These are phyloP conservation scores for Lentinula guzmanii DNA, from an alignment of 768 basidiomycete genomes.

Conservation along the genomic window DNA sequence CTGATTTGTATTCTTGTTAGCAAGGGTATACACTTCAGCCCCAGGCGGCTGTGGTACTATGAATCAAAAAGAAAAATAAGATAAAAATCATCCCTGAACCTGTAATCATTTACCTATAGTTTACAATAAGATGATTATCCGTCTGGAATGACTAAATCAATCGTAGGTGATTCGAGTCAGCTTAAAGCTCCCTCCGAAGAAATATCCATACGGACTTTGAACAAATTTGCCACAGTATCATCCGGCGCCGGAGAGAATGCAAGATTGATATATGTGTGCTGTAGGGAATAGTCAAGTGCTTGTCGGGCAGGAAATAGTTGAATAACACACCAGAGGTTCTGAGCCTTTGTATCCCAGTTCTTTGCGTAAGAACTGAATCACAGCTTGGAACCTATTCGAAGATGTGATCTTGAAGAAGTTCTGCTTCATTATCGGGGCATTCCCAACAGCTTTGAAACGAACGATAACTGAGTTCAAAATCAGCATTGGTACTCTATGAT, in stretches of 20 bases:
- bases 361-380: slow-evolving; percentile 87
- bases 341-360: slow-evolving; percentile 83
- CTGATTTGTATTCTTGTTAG: background rate
- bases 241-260: slow-evolving; percentile 82
- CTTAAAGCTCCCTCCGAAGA: background rate
- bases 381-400: slow-evolving; percentile 89
- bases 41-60: slow-evolving; percentile 62
- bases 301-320: background rate
- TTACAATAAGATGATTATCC: slow-evolving; percentile 85
- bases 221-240: slow-evolving; percentile 74
- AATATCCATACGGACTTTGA: slow-evolving; percentile 40
- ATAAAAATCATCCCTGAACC: background rate
- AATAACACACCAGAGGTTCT: slow-evolving; percentile 71
- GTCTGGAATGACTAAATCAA: slow-evolving; percentile 70
- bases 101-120: slow-evolving; percentile 66
- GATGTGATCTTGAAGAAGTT: slow-evolving; percentile 98
- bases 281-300: slow-evolving; percentile 24
- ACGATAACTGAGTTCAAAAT: slow-evolving; percentile 66
- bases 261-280: slow-evolving; percentile 63
- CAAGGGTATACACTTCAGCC: slow-evolving; percentile 26
- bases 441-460: slow-evolving; percentile 95
- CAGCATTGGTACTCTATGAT: background rate
- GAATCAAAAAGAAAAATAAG: background rate
- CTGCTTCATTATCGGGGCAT: slow-evolving; percentile 98
- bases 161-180: background rate